Percentiles rank a stretch among this genome's conserved stretches.
phyloP scores from a whole-genome alignment of 495 filamentous ascomycete species.

The Daldinia bambusicola region DNA sequence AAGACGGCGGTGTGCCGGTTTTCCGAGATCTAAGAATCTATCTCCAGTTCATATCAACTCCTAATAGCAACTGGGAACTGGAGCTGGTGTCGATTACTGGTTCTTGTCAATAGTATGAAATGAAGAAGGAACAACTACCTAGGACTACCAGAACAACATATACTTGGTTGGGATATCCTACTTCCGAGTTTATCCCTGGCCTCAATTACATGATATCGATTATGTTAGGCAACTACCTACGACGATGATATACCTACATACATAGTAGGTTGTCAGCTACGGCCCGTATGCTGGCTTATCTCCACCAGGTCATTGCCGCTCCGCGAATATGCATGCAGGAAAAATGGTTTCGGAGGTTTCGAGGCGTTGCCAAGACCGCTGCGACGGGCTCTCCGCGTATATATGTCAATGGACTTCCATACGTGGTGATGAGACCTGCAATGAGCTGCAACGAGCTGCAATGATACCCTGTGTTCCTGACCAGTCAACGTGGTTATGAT shows the following conservation, averaged over 20 bases:
- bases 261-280: neutral
- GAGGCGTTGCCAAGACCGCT: slow-evolving; percentile 36
- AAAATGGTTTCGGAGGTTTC: slow-evolving; percentile 13
- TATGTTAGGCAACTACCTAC: too few relatives aligned
- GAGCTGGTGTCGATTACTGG: neutral
- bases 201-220: too few relatives aligned
- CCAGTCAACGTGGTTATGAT: slow-evolving; percentile 25
- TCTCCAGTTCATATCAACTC: slow-evolving; percentile 1
- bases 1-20: slow-evolving; percentile 43
- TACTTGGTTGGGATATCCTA: neutral
- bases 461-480: slow-evolving; percentile 29
- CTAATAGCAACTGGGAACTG: neutral
- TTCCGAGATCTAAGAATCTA: slow-evolving; percentile 30
- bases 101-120: slow-evolving; percentile 3
- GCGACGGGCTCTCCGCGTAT: slow-evolving; percentile 20
- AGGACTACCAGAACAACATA: neutral
- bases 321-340: slow-evolving; percentile 1
- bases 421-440: slow-evolving; percentile 27
- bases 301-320: neutral
- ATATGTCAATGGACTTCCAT: neutral
- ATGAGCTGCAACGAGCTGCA: slow-evolving; percentile 6
- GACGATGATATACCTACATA: neutral
- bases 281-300: neutral
- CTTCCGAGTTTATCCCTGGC: neutral
- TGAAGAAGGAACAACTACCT: neutral